Conservation (phyloP, 176 grass and related monocot species). For the Alopecurus myosuroides region DNA sequence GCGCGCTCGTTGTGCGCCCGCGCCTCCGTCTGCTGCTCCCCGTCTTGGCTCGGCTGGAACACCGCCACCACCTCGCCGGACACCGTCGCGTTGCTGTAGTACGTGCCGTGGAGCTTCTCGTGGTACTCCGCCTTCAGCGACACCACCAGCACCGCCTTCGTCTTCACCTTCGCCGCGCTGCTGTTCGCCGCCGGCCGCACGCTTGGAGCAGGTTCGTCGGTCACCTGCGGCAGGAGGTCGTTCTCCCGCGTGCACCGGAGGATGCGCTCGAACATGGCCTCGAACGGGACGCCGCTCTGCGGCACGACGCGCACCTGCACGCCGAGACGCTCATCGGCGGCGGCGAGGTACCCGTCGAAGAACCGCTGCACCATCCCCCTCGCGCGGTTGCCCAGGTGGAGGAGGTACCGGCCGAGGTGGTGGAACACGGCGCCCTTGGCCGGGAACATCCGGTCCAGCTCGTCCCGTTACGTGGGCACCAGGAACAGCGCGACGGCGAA, state of each 20-base stretch:
- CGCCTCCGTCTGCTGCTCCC: conserved; percentile 30
- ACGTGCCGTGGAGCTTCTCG: too few relatives aligned
- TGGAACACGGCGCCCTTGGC: too few relatives aligned
- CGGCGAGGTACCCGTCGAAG: conserved; percentile 61
- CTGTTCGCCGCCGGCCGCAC: background rate
- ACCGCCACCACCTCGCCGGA: conserved; percentile 55
- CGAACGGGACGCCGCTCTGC: background rate
- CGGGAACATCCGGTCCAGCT: too few relatives aligned
- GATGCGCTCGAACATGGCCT: conserved; percentile 46
- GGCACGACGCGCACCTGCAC: conserved; percentile 48
- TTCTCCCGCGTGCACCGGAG: conserved; percentile 48
- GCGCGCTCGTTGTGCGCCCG: conserved; percentile 57
- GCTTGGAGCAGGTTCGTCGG: background rate
- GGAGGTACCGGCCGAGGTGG: conserved; percentile 63
- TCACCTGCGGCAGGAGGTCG: conserved; percentile 32
- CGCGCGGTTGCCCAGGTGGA: conserved; percentile 56
- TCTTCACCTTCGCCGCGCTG: background rate
- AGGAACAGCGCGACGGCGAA: conserved; percentile 64
- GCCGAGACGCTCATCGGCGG: conserved; percentile 50
- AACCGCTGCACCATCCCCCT: conserved; percentile 57
- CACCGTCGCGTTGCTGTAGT: conserved; percentile 44
- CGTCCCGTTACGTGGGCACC: too few relatives aligned
- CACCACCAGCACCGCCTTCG: conserved; percentile 46
- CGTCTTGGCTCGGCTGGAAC: conserved; percentile 65
- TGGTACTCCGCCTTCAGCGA: conserved; percentile 54